Conservation (phyloP, 179 eudicot species). For the Spinacia oleracea region DNA sequence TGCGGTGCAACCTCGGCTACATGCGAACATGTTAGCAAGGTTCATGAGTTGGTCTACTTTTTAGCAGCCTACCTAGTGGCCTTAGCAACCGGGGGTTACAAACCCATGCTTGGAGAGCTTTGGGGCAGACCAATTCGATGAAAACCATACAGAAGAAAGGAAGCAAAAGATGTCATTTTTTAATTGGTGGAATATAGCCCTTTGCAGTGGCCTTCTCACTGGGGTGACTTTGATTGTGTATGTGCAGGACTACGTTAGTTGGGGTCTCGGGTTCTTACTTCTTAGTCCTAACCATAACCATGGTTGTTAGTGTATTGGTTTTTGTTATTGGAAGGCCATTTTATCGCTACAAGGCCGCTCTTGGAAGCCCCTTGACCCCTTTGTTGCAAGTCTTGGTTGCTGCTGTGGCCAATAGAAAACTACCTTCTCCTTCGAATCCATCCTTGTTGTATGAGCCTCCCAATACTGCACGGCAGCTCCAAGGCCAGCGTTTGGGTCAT, state of each 20-base stretch:
- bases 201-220: slow-evolving; percentile 54
- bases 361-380: slow-evolving; percentile 68
- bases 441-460: slow-evolving; percentile 51
- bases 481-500: slow-evolving; percentile 49
- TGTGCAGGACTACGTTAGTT: slow-evolving; percentile 48
- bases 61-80: slow-evolving; percentile 54
- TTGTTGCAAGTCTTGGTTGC: slow-evolving; percentile 65
- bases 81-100: slow-evolving; percentile 71
- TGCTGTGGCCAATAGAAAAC: slow-evolving; percentile 58
- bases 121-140: slow-evolving; percentile 81
- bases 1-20: slow-evolving; percentile 30
- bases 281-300: slow-evolving; percentile 38
- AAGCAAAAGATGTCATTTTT: slow-evolving; percentile 60
- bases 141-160: slow-evolving; percentile 42
- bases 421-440: slow-evolving; percentile 43
- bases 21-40: slow-evolving; percentile 45
- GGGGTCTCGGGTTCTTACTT: slow-evolving; percentile 69
- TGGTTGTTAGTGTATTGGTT: slow-evolving; percentile 52
- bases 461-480: slow-evolving; percentile 25
- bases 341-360: slow-evolving; percentile 54
- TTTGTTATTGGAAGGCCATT: slow-evolving; percentile 64
- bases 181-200: slow-evolving; percentile 68
- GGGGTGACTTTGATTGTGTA: slow-evolving; percentile 60
- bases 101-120: slow-evolving; percentile 66
- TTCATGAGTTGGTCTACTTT: slow-evolving; percentile 54